Percentiles rank a stretch among this genome's conserved stretches.
phyloP scores from a whole-genome alignment of 2,329 filamentous ascomycete genomes.

The Metarhizium robertsii region DNA sequence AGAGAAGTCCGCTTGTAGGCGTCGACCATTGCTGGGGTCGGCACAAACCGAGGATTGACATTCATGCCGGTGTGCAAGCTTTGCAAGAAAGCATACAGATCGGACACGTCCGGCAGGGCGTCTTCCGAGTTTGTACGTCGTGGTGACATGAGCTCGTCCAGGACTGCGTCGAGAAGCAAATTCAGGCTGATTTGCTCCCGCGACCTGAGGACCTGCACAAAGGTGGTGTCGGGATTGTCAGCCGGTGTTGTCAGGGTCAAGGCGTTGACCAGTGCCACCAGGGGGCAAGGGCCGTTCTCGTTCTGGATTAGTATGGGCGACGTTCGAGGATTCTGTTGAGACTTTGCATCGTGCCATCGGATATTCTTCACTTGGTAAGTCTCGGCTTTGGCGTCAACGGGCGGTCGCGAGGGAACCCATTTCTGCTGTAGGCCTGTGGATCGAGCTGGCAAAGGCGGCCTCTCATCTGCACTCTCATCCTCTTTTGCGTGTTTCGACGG shows the following conservation, averaged over 20 bases:
- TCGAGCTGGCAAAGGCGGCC: constrained; percentile 30
- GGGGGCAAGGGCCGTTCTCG: constrained; percentile 84
- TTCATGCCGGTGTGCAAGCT: constrained; percentile 96
- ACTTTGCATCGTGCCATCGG: constrained; percentile 64
- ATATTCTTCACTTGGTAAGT: constrained; percentile 93
- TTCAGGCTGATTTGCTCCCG: constrained; percentile 84
- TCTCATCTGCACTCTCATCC: constrained; percentile 11
- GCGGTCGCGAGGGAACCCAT: constrained; percentile 31
- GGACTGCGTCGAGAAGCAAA: constrained; percentile 76
- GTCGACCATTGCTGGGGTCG: constrained; percentile 37
- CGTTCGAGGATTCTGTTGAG: constrained; percentile 53
- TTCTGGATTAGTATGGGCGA: constrained; percentile 90
- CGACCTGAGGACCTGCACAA: constrained; percentile 68
- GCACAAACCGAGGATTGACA: constrained; percentile 82
- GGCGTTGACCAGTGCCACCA: constrained; percentile 89
- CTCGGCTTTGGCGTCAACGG: constrained; percentile 47
- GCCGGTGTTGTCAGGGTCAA: constrained; percentile 73
- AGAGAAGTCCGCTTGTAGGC: constrained; percentile 43
- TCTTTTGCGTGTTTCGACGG: constrained; percentile 6
- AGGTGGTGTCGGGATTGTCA: constrained; percentile 50
- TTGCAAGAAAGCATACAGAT: constrained; percentile 79
- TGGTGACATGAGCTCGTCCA: constrained; percentile 85
- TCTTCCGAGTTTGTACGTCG: constrained; percentile 53
- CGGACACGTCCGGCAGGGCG: constrained; percentile 73
- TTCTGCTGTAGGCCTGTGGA: constrained; percentile 17